Percentiles rank a stretch among this genome's conserved stretches.
Evolutionary conservation across 225 moss, liverwort and hornwort species (phyloP).

Genomic region (Thuidium tamariscinum): DNA sequence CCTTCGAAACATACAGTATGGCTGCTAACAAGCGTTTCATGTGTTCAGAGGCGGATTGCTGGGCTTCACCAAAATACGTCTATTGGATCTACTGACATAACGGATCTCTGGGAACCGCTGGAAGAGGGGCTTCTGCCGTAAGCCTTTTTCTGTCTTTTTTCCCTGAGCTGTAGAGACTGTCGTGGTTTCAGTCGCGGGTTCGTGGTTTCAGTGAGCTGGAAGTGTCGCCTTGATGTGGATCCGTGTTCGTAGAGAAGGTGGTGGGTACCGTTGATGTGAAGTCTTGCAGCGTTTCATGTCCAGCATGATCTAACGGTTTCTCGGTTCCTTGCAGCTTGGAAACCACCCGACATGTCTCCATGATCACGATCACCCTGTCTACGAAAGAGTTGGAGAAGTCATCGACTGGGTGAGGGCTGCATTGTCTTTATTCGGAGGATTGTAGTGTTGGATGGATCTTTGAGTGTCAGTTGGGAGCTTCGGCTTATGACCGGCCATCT

Average conservation of each 20-base stretch:
- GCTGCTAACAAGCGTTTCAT: neutral
- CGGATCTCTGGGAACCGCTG: neutral
- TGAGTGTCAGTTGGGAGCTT: neutral
- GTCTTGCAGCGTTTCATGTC: neutral
- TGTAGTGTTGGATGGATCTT: neutral
- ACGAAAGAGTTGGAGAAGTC: slow-evolving; percentile 62
- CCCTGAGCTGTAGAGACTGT: neutral
- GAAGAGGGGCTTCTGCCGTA: neutral
- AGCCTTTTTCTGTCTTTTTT: neutral
- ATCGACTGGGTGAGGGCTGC: slow-evolving; percentile 35
- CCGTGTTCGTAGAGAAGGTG: neutral
- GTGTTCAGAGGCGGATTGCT: neutral
- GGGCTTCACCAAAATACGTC: neutral
- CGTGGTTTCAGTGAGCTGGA: neutral
- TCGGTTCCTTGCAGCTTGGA: neutral
- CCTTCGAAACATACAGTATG: neutral
- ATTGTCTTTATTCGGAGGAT: neutral
- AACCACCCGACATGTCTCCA: slow-evolving; percentile 61
- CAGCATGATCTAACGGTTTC: neutral
- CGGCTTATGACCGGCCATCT: neutral
- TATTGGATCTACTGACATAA: neutral
- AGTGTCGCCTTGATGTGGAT: neutral
- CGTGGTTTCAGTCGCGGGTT: neutral
- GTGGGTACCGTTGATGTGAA: neutral
- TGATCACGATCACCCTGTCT: slow-evolving; percentile 56